phyloP scores from a whole-genome alignment of 2,329 filamentous ascomycete genomes.

The Aspergillus jensenii region DNA sequence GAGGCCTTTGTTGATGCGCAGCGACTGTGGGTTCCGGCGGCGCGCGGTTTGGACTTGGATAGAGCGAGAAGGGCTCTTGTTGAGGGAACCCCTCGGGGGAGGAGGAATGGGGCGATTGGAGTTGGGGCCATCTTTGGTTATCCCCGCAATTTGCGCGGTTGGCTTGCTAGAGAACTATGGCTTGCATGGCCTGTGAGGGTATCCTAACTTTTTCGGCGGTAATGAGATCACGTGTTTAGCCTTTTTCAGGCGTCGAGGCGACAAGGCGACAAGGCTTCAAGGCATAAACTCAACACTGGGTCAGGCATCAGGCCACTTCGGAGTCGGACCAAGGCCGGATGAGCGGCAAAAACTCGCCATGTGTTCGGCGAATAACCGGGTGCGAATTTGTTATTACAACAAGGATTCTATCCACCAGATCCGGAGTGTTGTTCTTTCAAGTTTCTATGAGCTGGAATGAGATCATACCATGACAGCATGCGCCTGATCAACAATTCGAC shows the following conservation, averaged over 20 bases:
- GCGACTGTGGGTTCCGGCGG: conserved; percentile 18
- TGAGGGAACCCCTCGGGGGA: conserved; percentile 55
- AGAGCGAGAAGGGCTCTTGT: conserved; percentile 29
- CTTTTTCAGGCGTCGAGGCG: not conserved
- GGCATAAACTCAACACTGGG: too few species aligned
- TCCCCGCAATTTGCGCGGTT: not conserved
- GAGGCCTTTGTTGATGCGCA: conserved; percentile 20
- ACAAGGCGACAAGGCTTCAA: too few species aligned
- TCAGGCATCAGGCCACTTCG: conserved; percentile 18
- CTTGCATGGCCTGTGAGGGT: not conserved
- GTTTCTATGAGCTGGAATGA: conserved; percentile 2
- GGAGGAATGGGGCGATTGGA: conserved; percentile 65
- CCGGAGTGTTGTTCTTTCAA: not conserved
- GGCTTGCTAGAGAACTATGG: not conserved
- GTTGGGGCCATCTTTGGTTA: not conserved
- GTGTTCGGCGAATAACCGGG: conserved; percentile 15
- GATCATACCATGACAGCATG: conserved; percentile 9
- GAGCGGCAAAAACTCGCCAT: conserved; percentile 13
- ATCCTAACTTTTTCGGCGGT: not conserved
- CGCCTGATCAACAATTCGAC: not conserved
- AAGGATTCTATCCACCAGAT: not conserved
- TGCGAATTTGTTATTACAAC: conserved; percentile 14
- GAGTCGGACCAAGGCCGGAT: conserved; percentile 8
- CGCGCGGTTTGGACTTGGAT: conserved; percentile 17
- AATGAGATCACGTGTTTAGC: not conserved